Conservation (phyloP, 257 asterid genomes). For the Plantago major region DNA sequence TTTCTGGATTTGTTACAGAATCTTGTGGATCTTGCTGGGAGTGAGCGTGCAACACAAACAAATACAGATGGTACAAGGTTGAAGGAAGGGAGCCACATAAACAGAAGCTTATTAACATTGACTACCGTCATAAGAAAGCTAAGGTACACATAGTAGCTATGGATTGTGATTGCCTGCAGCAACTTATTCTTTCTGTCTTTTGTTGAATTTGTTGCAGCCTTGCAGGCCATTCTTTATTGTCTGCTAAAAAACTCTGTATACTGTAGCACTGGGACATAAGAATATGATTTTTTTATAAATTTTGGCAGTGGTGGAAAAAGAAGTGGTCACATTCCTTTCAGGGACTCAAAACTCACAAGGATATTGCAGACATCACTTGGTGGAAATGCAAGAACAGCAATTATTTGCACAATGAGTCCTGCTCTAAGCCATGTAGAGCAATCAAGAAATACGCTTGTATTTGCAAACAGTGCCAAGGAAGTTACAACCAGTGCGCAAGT, state of each 20-base stretch:
- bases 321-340: constrained; percentile 76
- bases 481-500: constrained; percentile 88
- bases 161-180: constrained; percentile 5
- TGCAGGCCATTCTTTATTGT: too few relatives aligned
- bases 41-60: constrained; percentile 86
- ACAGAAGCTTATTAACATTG: constrained; percentile 80
- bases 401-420: constrained; percentile 92
- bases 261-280: constrained; percentile 1
- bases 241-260: too few relatives aligned
- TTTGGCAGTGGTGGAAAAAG: constrained; percentile 66
- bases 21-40: constrained; percentile 98
- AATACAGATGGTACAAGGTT: constrained; percentile 78
- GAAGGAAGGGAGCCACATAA: constrained; percentile 98
- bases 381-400: constrained; percentile 97
- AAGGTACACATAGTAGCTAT: constrained; percentile 37
- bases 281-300: constrained; percentile 4
- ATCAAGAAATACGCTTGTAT: constrained; percentile 78
- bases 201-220: background rate
- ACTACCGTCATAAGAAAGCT: constrained; percentile 93
- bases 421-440: constrained; percentile 93
- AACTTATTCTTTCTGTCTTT: background rate
- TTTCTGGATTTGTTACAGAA: constrained; percentile 43
- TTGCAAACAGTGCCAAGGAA: constrained; percentile 95
- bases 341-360: constrained; percentile 91
- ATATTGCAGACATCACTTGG: constrained; percentile 91